Evolutionary conservation across 2,329 filamentous ascomycete genomes (phyloP).

Genomic region (Cercospora zeina): DNA sequence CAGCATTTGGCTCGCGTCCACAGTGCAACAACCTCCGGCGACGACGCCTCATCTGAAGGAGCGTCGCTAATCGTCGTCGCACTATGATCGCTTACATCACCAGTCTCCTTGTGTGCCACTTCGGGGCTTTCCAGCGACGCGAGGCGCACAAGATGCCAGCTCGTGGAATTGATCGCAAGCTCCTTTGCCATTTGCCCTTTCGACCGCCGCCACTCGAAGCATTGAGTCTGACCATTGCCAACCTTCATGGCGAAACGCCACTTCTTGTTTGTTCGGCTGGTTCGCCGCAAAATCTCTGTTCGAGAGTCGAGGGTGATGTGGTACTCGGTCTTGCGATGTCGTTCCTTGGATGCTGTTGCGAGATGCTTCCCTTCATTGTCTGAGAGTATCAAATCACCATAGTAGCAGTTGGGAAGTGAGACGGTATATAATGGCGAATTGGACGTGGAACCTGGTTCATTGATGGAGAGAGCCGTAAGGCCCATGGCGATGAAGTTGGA

Average conservation of each 20-base stretch:
- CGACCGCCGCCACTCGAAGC: neutral
- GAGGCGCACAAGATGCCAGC: neutral
- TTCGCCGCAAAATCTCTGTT: neutral
- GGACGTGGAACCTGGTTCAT: neutral
- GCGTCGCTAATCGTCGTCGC: neutral
- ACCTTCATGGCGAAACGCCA: neutral
- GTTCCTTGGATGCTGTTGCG: neutral
- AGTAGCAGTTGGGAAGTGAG: neutral
- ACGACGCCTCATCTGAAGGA: neutral
- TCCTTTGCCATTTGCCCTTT: neutral
- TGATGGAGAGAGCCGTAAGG: neutral
- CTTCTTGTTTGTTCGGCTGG: neutral
- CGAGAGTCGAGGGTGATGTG: neutral
- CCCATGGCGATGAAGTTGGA: neutral
- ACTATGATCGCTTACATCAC: neutral
- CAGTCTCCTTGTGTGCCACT: neutral
- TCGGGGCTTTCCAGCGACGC: neutral
- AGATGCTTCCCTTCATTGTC: neutral
- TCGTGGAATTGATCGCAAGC: neutral
- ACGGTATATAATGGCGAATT: neutral
- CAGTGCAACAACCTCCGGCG: neutral
- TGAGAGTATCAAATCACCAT: neutral
- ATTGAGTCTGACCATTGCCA: neutral
- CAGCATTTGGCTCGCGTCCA: slow-evolving; percentile 1
- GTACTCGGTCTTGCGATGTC: neutral